Conservation (phyloP, 1,284 basidiomycete genomes). For the Ceratobasidium sp. region DNA sequence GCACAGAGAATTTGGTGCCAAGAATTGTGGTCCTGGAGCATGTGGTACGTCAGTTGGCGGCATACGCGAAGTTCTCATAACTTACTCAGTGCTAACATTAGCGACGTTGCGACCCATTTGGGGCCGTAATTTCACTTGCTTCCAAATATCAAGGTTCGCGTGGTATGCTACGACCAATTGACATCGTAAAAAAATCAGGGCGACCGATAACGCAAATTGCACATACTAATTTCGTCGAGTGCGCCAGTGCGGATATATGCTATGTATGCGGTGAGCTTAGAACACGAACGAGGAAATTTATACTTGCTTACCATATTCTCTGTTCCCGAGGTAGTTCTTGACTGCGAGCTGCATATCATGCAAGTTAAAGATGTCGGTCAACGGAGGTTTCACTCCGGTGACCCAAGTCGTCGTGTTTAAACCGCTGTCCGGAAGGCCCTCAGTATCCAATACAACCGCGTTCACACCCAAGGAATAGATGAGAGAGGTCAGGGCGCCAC, state of each 20-base stretch:
- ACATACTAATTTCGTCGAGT: slow-evolving; percentile 18
- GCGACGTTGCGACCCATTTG: not conserved
- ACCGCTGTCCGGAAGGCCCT: slow-evolving; percentile 23
- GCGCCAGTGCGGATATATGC: slow-evolving; percentile 24
- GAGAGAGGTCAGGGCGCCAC: not conserved
- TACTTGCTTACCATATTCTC: slow-evolving; percentile 10
- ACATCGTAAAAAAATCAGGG: not conserved
- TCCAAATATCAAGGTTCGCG: slow-evolving; percentile 29
- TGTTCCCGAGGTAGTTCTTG: slow-evolving; percentile 12
- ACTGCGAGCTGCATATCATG: slow-evolving; percentile 32
- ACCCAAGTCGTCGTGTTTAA: slow-evolving; percentile 21
- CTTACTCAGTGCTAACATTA: slow-evolving; percentile 24
- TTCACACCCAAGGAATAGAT: not conserved
- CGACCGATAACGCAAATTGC: not conserved
- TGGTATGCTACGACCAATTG: slow-evolving; percentile 1
- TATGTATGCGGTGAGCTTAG: not conserved
- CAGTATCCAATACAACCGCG: slow-evolving; percentile 11
- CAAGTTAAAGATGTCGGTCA: slow-evolving; percentile 27
- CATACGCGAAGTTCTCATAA: not conserved
- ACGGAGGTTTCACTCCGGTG: slow-evolving; percentile 15
- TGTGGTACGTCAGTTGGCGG: not conserved
- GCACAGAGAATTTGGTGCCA: slow-evolving; percentile 15
- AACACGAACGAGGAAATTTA: not conserved
- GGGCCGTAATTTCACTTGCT: not conserved
- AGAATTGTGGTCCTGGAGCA: slow-evolving; percentile 7